phyloP scores from a whole-genome alignment of 2,329 filamentous ascomycete species.

The Fusarium sp. region DNA sequence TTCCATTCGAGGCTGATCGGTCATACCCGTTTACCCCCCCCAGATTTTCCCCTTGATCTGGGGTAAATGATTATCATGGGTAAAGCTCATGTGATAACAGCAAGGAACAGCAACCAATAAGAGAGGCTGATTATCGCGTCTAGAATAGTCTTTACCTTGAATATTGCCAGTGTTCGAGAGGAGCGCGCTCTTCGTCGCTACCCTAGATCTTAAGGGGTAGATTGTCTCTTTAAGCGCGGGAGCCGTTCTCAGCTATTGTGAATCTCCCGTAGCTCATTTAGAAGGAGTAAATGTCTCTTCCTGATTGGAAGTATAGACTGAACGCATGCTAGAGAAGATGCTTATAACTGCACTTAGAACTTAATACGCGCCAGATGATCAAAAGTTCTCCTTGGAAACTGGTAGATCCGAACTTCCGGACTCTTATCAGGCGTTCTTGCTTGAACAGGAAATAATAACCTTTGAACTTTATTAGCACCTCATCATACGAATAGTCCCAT shows the following conservation, averaged over 20 bases:
- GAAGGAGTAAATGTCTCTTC: background rate
- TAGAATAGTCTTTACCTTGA: background rate
- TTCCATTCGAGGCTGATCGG: background rate
- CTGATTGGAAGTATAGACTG: fast-evolving
- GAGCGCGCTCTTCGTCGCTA: background rate
- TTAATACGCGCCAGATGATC: background rate
- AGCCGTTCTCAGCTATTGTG: background rate
- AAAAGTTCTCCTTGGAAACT: background rate
- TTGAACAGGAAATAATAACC: background rate
- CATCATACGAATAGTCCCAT: background rate
- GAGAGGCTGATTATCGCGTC: background rate
- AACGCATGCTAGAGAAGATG: background rate
- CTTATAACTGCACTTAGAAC: background rate
- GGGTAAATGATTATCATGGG: background rate
- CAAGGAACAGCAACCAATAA: background rate
- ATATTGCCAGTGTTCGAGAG: background rate
- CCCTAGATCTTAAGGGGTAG: background rate
- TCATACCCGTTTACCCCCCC: background rate
- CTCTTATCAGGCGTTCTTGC: background rate
- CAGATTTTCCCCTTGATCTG: background rate
- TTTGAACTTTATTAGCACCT: background rate
- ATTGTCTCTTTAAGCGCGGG: background rate
- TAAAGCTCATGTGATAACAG: background rate
- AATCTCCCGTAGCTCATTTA: background rate
- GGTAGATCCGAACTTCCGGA: background rate